Base-by-base conservation (phyloP, 352 stramenopile genomes). In the Pythium dissimile region DNA sequence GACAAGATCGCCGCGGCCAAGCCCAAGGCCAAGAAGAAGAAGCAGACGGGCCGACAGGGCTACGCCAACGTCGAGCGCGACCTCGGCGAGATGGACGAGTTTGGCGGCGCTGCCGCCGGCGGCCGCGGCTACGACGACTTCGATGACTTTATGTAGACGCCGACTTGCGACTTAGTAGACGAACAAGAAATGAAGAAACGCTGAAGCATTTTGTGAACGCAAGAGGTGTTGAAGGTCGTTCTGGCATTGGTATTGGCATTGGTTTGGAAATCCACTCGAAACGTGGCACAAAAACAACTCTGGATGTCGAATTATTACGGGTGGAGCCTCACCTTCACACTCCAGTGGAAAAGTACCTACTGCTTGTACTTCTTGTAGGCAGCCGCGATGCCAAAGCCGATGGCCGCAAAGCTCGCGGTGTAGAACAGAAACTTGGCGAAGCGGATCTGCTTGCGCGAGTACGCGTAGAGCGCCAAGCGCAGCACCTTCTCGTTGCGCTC, bases 1-100 rank as follows among this genome's bases (percentile, higher is more conserved):
- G 83, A 93, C 37, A 93, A 93, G 67, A 93, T 93, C 62, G 71
- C 73, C 20, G 70, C 77, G 12, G 76, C 83, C 38, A 93, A 93
- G 69, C 80, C 77, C 26, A 93, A 93, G 69, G 64, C 69, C 44
- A 93, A 93, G 75, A 93, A 93, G 69, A 93, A 91, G 76, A 91
- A 91, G 71, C 62, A 71, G 46, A 77, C 75, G 15, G 83, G 83
- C 50, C 88, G 87, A 48, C 78, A 91, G 64, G 80, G 83, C 32
- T 93, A 91, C 55, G 76, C 83, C 32, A 93, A 91, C 52, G 80
- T 93, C 15, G 83, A 93, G 64, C 79, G 79, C 21, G 69, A 53
- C 38, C 61, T 71, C 18, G 64, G 61, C 45, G 74, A 69, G 42
- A 15, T 66, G 39, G 60, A 62, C 45, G 53, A 62, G 11, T 39